These are phyloP conservation scores for Corylus americana DNA, from an alignment of 306 rosid genomes.

Conservation along the genomic window DNA sequence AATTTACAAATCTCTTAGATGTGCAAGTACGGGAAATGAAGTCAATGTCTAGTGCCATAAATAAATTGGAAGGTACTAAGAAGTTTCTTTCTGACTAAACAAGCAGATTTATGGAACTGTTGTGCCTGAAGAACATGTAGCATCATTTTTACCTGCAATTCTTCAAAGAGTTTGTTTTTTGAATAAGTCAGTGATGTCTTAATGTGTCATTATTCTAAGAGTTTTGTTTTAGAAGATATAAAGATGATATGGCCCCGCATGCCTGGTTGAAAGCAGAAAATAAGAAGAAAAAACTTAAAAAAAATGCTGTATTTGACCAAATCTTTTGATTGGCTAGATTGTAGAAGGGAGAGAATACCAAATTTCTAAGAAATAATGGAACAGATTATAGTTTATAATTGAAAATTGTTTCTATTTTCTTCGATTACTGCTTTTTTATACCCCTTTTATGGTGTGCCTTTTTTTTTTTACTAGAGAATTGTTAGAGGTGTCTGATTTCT, in stretches of 20 bases:
- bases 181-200: not conserved
- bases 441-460: too few relatives aligned
- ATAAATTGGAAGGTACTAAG: conserved; percentile 78
- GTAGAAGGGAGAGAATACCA: not conserved
- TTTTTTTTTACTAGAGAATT: too few relatives aligned
- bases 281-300: not conserved
- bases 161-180: conserved; percentile 1
- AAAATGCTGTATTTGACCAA: not conserved
- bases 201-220: too few relatives aligned
- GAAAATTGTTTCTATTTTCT: not conserved
- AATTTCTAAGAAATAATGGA: not conserved
- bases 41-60: conserved; percentile 73
- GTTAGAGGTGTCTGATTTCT: not conserved
- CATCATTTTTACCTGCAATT: not conserved
- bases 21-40: conserved; percentile 89
- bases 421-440: not conserved
- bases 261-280: not conserved
- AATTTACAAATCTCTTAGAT: conserved; percentile 59
- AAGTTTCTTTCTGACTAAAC: conserved; percentile 28
- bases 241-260: not conserved
- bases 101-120: conserved; percentile 1
- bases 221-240: not conserved
- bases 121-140: conserved; percentile 2
- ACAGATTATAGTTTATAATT: not conserved
- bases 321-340: not conserved